Conservation (phyloP, 257 asterid species). For the Solanum paucissectum region DNA sequence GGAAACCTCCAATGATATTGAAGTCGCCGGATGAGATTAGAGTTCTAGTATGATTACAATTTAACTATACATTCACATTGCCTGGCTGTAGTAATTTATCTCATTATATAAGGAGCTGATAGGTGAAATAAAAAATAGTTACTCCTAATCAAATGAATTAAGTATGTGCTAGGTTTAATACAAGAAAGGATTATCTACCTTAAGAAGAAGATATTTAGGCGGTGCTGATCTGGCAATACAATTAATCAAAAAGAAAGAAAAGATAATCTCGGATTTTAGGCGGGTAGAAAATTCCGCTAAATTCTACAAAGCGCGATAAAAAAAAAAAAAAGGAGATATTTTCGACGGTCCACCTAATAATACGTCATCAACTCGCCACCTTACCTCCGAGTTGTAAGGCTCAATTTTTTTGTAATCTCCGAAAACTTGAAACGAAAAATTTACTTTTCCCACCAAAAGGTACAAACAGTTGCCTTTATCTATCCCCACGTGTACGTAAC, state of each 20-base stretch:
- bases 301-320: not conserved
- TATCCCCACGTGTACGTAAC: constrained; percentile 4
- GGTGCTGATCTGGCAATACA: not conserved
- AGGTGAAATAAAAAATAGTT: not conserved
- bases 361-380: not conserved
- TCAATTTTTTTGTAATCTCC: not conserved
- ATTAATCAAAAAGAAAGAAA: not conserved
- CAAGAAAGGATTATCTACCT: not conserved
- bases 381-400: not conserved
- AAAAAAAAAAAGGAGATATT: not conserved
- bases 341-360: not conserved
- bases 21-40: not conserved
- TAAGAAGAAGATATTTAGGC: not conserved
- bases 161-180: not conserved
- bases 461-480: not conserved
- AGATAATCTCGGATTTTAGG: not conserved
- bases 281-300: not conserved
- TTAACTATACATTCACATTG: not conserved
- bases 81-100: not conserved
- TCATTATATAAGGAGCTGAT: not conserved
- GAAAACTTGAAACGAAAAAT: not conserved
- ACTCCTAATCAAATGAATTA: not conserved
- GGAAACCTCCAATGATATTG: not conserved
- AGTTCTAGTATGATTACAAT: not conserved
- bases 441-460: constrained; percentile 6